These are phyloP conservation scores for Scedosporium dehoogii DNA, from an alignment of 2,329 filamentous ascomycete genomes.

Conservation along the genomic window DNA sequence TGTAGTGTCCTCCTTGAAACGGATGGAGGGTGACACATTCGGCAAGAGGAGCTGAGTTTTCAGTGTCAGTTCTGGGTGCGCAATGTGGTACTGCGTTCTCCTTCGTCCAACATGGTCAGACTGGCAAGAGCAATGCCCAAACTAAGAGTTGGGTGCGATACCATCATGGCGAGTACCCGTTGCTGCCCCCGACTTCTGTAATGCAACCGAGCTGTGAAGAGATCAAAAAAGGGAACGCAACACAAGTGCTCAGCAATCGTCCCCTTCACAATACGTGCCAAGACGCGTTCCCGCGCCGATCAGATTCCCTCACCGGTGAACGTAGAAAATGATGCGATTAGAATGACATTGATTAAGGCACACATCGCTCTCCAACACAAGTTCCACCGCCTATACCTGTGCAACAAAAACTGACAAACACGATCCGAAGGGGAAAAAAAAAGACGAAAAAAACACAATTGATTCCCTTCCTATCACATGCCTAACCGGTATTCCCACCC, in stretches of 20 bases:
- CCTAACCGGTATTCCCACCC: not conserved
- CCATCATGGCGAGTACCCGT: no score
- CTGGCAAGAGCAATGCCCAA: not conserved
- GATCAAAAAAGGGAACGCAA: not conserved
- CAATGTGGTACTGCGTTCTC: not conserved
- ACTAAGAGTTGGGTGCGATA: no score
- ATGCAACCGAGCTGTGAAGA: not conserved
- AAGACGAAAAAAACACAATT: not conserved
- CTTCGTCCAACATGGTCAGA: not conserved
- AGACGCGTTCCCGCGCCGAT: not conserved
- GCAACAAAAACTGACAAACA: not conserved
- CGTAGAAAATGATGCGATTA: not conserved
- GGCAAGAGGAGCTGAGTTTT: not conserved
- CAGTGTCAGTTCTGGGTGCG: not conserved
- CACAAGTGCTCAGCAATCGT: not conserved
- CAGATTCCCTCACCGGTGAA: not conserved
- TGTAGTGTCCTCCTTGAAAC: constrained; percentile 3
- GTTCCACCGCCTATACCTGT: not conserved
- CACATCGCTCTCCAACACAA: not conserved
- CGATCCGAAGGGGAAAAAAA: not conserved
- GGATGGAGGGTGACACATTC: not conserved
- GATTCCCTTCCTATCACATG: not conserved
- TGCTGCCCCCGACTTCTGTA: not conserved
- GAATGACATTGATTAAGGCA: not conserved
- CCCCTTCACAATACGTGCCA: not conserved